Percentiles rank a stretch among this genome's conserved stretches.
phyloP scores from a whole-genome alignment of 2,329 filamentous ascomycete species.

The Venturiaceae sp. region DNA sequence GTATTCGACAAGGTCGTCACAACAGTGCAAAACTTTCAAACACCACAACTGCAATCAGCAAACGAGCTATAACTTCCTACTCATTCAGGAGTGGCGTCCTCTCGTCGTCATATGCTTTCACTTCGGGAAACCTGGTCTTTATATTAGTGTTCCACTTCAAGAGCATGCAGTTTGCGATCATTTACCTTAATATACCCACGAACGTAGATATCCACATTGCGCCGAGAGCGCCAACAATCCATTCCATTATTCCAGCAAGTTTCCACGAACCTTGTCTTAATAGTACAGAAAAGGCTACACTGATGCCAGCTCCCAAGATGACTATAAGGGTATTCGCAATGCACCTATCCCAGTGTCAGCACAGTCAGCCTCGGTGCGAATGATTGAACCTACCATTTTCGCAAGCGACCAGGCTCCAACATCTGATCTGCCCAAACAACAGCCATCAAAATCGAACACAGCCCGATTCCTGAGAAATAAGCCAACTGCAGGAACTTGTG shows the following conservation, averaged over 20 bases:
- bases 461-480: neutral
- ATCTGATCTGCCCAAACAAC: neutral
- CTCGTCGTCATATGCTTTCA: neutral
- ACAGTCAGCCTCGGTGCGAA: too few relatives aligned
- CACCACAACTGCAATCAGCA: neutral
- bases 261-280: slow-evolving; percentile 6
- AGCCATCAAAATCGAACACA: neutral
- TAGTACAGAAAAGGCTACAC: neutral
- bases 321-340: neutral
- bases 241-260: neutral
- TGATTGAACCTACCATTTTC: neutral
- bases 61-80: neutral
- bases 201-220: neutral
- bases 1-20: neutral
- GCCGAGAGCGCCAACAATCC: neutral
- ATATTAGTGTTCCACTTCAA: neutral
- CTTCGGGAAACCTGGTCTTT: neutral
- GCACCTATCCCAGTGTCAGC: neutral
- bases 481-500: neutral
- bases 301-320: neutral
- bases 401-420: neutral
- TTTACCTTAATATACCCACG: neutral
- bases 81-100: neutral
- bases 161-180: neutral
- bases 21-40: neutral